Evolutionary conservation across 1,139 yeast species (phyloP).

Genomic region (Meyerozyma smithsonii): DNA sequence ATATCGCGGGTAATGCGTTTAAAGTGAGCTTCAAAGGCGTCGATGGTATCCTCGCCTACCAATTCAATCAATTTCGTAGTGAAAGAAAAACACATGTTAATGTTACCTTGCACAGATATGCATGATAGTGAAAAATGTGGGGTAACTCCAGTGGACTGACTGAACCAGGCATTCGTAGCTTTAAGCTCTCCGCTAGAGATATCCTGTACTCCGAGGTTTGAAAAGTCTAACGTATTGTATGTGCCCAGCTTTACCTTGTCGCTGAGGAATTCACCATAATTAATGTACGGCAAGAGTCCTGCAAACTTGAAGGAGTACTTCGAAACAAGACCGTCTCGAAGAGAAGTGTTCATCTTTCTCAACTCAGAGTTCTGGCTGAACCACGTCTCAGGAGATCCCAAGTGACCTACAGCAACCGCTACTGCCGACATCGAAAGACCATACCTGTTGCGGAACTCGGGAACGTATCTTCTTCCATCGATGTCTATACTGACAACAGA

Average conservation of each 20-base stretch:
- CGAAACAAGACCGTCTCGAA: conserved; percentile 11
- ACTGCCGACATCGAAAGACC: conserved; percentile 16
- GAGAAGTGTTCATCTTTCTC: conserved; percentile 5
- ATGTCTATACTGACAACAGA: conserved; percentile 14
- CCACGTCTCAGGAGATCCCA: neutral
- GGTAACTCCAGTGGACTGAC: conserved; percentile 21
- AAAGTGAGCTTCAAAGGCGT: neutral
- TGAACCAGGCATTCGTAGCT: conserved; percentile 20
- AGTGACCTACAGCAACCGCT: conserved; percentile 1
- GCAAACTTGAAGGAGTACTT: conserved; percentile 14
- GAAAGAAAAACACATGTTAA: neutral
- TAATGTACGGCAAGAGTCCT: conserved; percentile 17
- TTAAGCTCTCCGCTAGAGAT: conserved; percentile 13
- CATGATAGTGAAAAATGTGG: conserved; percentile 18
- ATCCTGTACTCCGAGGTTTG: conserved; percentile 22
- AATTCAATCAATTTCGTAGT: neutral
- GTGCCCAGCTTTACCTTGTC: conserved; percentile 9
- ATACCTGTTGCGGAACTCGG: conserved; percentile 15
- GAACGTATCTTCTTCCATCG: conserved; percentile 24
- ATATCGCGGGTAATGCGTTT: neutral
- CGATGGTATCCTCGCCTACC: neutral
- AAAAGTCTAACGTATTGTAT: conserved; percentile 19
- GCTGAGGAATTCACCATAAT: no score
- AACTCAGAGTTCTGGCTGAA: neutral
- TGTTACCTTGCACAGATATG: conserved; percentile 4